phyloP scores from a whole-genome alignment of 257 asterid species.

The Solanum raphanifolium region DNA sequence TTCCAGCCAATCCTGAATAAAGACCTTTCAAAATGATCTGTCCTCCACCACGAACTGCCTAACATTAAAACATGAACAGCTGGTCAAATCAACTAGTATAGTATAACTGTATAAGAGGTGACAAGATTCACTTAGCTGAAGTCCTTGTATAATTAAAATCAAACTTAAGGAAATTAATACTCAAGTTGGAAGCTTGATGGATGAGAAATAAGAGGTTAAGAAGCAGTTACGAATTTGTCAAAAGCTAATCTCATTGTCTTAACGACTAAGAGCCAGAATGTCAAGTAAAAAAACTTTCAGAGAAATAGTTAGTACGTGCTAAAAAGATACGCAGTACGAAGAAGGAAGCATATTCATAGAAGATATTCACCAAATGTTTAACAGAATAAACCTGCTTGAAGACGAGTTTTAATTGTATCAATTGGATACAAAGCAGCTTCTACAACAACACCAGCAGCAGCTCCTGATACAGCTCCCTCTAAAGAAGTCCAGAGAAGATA shows the following conservation, averaged over 20 bases:
- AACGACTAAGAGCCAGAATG: neutral
- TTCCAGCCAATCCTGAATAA: slow-evolving; percentile 66
- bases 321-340: neutral
- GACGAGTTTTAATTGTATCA: slow-evolving; percentile 67
- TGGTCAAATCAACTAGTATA: neutral
- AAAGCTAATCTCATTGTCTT: neutral
- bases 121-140: neutral
- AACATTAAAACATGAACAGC: slow-evolving; percentile 11
- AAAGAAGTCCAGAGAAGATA: slow-evolving; percentile 1
- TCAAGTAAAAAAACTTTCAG: neutral
- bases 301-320: neutral
- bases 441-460: slow-evolving; percentile 58
- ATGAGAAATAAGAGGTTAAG: neutral
- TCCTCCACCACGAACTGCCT: slow-evolving; percentile 62
- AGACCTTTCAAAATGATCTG: slow-evolving; percentile 49
- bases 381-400: slow-evolving; percentile 46
- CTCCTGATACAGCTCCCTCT: slow-evolving; percentile 70
- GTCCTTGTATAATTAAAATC: neutral
- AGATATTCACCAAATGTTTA: neutral
- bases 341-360: neutral
- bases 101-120: neutral
- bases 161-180: neutral
- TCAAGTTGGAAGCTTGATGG: neutral
- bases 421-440: slow-evolving; percentile 56
- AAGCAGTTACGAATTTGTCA: neutral